Percentiles rank a stretch among this genome's conserved stretches.
Evolutionary conservation across 495 filamentous ascomycete species (phyloP).

Genomic region (Penicillium argentinense): DNA sequence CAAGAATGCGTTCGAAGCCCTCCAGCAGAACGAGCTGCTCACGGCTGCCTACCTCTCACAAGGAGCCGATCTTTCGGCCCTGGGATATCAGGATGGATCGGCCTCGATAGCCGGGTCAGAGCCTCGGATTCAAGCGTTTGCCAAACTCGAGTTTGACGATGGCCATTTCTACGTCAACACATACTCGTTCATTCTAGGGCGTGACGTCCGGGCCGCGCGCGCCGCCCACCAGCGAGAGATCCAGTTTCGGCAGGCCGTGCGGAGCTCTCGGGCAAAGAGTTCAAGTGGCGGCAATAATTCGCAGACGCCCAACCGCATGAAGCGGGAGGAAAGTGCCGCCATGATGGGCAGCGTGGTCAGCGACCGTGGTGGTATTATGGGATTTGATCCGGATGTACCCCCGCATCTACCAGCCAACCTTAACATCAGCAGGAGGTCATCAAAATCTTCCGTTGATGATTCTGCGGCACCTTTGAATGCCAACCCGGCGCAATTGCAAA

Average conservation of each 20-base stretch:
- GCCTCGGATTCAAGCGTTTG: conserved; percentile 59
- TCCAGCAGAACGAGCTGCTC: conserved; percentile 45
- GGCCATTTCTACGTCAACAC: conserved; percentile 74
- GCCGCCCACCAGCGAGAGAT: conserved; percentile 50
- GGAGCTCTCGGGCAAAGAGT: conserved; percentile 45
- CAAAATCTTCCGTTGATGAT: conserved; percentile 44
- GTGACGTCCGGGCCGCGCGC: conserved; percentile 58
- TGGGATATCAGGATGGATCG: conserved; percentile 41
- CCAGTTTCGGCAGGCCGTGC: conserved; percentile 43
- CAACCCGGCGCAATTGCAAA: conserved; percentile 43
- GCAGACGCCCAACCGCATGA: conserved; percentile 47
- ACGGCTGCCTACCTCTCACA: conserved; percentile 44
- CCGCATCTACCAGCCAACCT: conserved; percentile 39
- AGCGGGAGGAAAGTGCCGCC: conserved; percentile 44
- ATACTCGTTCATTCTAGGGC: conserved; percentile 63
- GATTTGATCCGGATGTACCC: conserved; percentile 51
- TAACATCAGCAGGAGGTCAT: conserved; percentile 47
- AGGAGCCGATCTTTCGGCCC: conserved; percentile 36
- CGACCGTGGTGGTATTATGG: conserved; percentile 60
- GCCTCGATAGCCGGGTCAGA: conserved; percentile 46
- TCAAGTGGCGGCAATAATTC: conserved; percentile 47
- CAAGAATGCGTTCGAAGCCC: conserved; percentile 38
- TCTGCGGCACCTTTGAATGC: conserved; percentile 40
- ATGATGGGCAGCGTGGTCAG: conserved; percentile 55
- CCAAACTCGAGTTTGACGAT: conserved; percentile 69